phyloP scores from a whole-genome alignment of 495 filamentous ascomycete species.

The Daldinia childiae region DNA sequence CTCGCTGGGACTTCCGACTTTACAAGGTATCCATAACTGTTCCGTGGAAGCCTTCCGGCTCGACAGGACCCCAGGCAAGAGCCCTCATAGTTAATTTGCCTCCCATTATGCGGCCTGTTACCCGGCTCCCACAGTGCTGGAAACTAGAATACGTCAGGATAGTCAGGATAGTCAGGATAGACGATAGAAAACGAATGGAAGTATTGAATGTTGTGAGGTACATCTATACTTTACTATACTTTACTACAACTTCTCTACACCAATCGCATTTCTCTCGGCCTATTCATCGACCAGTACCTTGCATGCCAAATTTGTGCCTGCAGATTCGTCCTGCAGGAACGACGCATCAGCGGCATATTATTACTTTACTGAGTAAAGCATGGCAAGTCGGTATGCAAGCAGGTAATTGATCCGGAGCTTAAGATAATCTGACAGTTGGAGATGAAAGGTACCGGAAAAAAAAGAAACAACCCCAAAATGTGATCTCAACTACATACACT shows the following conservation, averaged over 20 bases:
- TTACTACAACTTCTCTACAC: constrained; percentile 20
- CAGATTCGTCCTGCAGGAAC: constrained; percentile 50
- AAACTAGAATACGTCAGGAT: constrained; percentile 36
- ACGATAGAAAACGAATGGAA: constrained; percentile 7
- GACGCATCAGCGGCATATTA: constrained; percentile 39
- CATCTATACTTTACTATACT: constrained; percentile 12
- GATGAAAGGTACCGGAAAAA: constrained; percentile 19
- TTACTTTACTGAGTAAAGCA: constrained; percentile 40
- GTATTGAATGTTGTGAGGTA: constrained; percentile 34
- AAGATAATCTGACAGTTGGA: constrained; percentile 28
- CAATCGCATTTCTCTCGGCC: constrained; percentile 40
- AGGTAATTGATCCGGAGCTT: constrained; percentile 35
- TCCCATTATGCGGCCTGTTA: constrained; percentile 43
- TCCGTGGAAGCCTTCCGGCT: constrained; percentile 48
- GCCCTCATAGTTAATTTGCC: constrained; percentile 38
- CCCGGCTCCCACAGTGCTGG: constrained; percentile 44
- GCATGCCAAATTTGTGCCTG: constrained; percentile 49
- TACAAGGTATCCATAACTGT: constrained; percentile 42
- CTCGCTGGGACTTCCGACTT: constrained; percentile 40
- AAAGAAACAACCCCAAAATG: constrained; percentile 18
- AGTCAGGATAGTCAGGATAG: background rate
- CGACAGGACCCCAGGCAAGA: constrained; percentile 31
- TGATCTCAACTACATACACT: constrained; percentile 9
- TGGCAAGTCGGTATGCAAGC: constrained; percentile 40
- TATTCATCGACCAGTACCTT: constrained; percentile 47